Evolutionary conservation across 1,284 basidiomycete species (phyloP).

Genomic region (Ceratobasidium sp.): DNA sequence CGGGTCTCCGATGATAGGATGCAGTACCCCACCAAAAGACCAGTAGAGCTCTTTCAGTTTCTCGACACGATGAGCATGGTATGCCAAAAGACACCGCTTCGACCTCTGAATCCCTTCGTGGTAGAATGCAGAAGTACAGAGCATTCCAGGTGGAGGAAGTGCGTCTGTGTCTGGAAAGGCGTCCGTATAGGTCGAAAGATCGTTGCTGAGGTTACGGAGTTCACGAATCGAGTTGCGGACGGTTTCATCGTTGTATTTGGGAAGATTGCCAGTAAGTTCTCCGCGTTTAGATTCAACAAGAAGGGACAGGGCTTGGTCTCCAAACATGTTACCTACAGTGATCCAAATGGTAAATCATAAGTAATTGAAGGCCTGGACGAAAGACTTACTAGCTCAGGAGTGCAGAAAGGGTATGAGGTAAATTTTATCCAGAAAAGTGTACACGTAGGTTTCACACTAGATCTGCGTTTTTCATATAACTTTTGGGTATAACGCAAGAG

Average conservation of each 20-base stretch:
- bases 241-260: conserved; percentile 92
- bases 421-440: background rate
- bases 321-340: conserved; percentile 58
- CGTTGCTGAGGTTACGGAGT: conserved; percentile 85
- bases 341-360: background rate
- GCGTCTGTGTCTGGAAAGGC: conserved; percentile 57
- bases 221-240: conserved; percentile 90
- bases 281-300: conserved; percentile 87
- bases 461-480: background rate
- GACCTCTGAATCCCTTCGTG: conserved; percentile 90
- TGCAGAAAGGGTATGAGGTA: background rate
- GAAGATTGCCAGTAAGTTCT: conserved; percentile 80
- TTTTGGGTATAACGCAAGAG: background rate
- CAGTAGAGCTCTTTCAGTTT: conserved; percentile 88
- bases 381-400: background rate
- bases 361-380: background rate
- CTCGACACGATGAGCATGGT: conserved; percentile 86
- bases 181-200: conserved; percentile 61
- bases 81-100: conserved; percentile 93
- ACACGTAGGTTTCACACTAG: background rate
- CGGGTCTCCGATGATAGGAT: conserved; percentile 80
- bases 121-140: conserved; percentile 83
- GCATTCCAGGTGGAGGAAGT: conserved; percentile 56
- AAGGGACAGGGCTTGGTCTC: conserved; percentile 88
- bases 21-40: conserved; percentile 90